Evolutionary conservation across 192 early-diverging fungal genomes (phyloP), one percentile per base, ranked within the genome.

Genomic region (Linnemannia schmuckeri): DNA sequence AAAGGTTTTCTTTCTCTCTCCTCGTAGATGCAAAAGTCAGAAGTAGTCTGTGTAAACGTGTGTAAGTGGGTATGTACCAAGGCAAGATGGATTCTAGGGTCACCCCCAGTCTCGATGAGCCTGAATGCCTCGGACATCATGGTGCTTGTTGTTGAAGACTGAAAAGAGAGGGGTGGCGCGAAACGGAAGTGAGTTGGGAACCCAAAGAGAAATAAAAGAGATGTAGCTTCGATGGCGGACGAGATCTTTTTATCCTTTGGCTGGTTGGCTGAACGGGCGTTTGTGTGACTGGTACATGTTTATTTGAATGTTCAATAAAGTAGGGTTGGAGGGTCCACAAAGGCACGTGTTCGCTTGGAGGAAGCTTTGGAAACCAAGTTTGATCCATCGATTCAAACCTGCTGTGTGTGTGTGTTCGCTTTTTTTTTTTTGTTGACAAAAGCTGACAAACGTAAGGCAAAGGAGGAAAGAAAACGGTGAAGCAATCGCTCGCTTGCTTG

Each of bases 31-130:
- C n/a, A 69, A 63, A 77, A 44, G 24, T 17, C 20, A 46, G 3
- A 9, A 52, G 6, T 10, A 46, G 72, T 6, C 12, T 52, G 47
- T 4, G 47, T 17, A 10, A 17, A 33, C 55, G 47, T 35, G n/a
- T 38, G 22, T 15, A 41, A 17, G 57, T 30, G 44, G 35, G 42
- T 30, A 49, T 41, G 42, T 70, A 87, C 85, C 75, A 81, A 63
- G 37, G n/a, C 38, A 37, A 71, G 85, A 44, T 78, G 70, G 42
- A 37, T 79, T 55, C 85, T 57, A 8, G 85, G 85, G 66, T 87
- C 70, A n/a, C 79, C 85, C 15, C 85, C 85, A 22, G 80, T 81
- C 72, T 87, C 85, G 52, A 87, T 71, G 72, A 87, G 72, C 2
- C 75, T 69, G 66, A 81, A 87, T 70, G 85, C 76, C 27, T 87